Evolutionary conservation across 2,329 filamentous ascomycete species (phyloP).

Genomic region (Didymella arachidicola): DNA sequence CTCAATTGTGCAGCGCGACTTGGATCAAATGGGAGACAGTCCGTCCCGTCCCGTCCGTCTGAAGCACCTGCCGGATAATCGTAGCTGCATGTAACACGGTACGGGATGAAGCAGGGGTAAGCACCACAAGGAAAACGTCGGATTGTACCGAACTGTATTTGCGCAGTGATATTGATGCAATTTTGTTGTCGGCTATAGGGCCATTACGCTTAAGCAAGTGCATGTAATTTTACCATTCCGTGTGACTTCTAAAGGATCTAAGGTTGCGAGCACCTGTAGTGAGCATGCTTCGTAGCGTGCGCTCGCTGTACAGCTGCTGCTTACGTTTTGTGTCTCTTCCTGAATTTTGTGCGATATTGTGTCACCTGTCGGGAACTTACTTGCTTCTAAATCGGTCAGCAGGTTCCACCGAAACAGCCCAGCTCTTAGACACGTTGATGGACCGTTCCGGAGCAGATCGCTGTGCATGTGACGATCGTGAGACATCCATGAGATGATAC

Average conservation of each 20-base stretch:
- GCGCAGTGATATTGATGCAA: not conserved
- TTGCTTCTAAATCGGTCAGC: conserved; percentile 4
- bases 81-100: conserved; percentile 18
- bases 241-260: not conserved
- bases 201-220: not conserved
- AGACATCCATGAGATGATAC: conserved; percentile 31
- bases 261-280: not conserved
- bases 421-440: conserved; percentile 26
- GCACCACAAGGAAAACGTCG: conserved; percentile 5
- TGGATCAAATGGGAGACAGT: conserved; percentile 1
- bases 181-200: not conserved
- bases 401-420: conserved; percentile 23
- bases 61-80: conserved; percentile 26
- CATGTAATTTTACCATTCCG: not conserved
- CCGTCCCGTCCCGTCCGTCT: conserved; percentile 12
- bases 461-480: conserved; percentile 15
- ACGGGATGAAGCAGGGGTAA: conserved; percentile 16
- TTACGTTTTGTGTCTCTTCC: not conserved
- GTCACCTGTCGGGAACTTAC: not conserved
- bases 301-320: not conserved
- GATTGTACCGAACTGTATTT: not conserved
- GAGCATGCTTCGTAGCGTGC: not conserved
- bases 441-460: conserved; percentile 11
- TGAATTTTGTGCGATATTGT: not conserved
- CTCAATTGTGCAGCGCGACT: conserved; percentile 11